These are phyloP conservation scores for Plantago major DNA, from an alignment of 257 asterid genomes.

Conservation along the genomic window DNA sequence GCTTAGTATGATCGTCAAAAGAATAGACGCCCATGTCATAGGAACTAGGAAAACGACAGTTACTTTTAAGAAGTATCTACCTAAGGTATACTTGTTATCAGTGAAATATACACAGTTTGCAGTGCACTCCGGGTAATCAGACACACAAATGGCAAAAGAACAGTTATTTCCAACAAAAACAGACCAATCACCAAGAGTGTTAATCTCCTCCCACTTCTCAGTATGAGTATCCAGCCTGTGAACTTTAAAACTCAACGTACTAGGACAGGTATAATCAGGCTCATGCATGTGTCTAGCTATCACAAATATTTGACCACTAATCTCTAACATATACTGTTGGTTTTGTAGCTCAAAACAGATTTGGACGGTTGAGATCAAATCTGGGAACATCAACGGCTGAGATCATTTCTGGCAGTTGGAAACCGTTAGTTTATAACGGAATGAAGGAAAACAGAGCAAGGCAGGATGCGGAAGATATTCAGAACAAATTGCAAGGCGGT, in stretches of 20 bases:
- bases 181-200: constrained; percentile 27
- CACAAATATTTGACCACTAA: constrained; percentile 16
- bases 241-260: constrained; percentile 16
- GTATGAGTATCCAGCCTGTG: constrained; percentile 13
- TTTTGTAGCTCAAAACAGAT: too few relatives aligned
- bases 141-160: constrained; percentile 20
- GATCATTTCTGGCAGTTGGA: too few relatives aligned
- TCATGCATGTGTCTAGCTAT: constrained; percentile 19
- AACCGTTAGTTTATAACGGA: too few relatives aligned
- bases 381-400: too few relatives aligned
- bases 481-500: too few relatives aligned
- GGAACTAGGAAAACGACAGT: background rate
- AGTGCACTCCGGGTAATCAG: constrained; percentile 23
- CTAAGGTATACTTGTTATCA: constrained; percentile 16
- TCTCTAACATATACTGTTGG: constrained; percentile 29
- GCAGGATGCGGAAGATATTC: too few relatives aligned
- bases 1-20: constrained; percentile 14
- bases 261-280: too few relatives aligned
- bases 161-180: constrained; percentile 21
- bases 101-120: constrained; percentile 30
- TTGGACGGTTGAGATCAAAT: too few relatives aligned
- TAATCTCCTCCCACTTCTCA: constrained; percentile 23
- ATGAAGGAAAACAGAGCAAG: too few relatives aligned
- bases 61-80: too few relatives aligned
- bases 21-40: constrained; percentile 27